Percentiles rank a stretch among this genome's conserved stretches.
phyloP scores from a whole-genome alignment of 306 rosid species.

The Abrus pulchellus region DNA sequence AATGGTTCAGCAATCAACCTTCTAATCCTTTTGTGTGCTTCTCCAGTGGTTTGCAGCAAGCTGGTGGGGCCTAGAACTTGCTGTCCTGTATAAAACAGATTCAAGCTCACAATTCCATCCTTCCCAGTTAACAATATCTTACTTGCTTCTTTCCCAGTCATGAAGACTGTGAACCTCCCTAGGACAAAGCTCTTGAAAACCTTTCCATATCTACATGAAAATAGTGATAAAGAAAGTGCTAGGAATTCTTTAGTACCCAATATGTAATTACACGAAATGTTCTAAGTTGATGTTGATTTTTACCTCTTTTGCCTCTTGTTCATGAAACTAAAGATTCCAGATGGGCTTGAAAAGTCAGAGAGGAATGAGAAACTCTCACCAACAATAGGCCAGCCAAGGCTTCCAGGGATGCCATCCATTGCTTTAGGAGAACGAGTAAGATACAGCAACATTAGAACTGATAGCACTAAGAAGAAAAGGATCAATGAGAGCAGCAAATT shows the following conservation, averaged over 20 bases:
- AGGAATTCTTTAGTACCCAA: background rate
- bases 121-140: conserved; percentile 79
- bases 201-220: conserved; percentile 71
- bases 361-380: conserved; percentile 83
- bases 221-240: background rate
- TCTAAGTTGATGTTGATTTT: background rate
- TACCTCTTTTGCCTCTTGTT: conserved; percentile 81
- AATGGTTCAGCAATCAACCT: conserved; percentile 82
- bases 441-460: conserved; percentile 52
- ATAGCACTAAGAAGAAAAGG: conserved; percentile 48
- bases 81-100: conserved; percentile 78
- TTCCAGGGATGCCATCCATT: conserved; percentile 81
- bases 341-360: conserved; percentile 77
- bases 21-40: conserved; percentile 79
- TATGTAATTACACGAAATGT: background rate
- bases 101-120: conserved; percentile 88
- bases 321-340: conserved; percentile 89
- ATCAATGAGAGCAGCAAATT: conserved; percentile 45
- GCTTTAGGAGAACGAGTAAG: conserved; percentile 68
- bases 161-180: conserved; percentile 80
- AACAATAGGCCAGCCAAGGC: conserved; percentile 86
- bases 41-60: conserved; percentile 84
- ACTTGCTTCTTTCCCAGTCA: conserved; percentile 91
- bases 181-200: conserved; percentile 82
- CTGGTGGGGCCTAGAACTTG: conserved; percentile 87